These are phyloP conservation scores for Podospora anserina DNA, from an alignment of 495 filamentous ascomycete species.

Conservation along the genomic window DNA sequence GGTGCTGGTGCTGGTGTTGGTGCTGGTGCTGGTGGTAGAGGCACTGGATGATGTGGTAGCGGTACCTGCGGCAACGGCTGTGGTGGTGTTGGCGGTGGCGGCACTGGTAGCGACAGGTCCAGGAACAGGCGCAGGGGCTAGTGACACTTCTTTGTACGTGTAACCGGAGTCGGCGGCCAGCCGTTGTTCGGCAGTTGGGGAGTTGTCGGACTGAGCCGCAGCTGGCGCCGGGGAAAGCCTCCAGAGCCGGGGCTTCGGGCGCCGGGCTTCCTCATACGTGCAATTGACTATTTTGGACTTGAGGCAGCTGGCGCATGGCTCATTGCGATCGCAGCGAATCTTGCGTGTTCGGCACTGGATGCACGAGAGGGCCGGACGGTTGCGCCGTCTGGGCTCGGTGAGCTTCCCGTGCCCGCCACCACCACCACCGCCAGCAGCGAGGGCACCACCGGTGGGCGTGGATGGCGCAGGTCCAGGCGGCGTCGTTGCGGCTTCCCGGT, in stretches of 20 bases:
- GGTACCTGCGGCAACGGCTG: not conserved
- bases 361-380: conserved; percentile 48
- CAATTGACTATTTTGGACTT: conserved; percentile 45
- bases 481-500: conserved; percentile 13
- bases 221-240: conserved; percentile 26
- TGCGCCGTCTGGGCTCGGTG: conserved; percentile 35
- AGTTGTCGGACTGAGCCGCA: conserved; percentile 19
- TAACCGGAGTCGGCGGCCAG: conserved; percentile 10
- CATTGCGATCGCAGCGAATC: conserved; percentile 53
- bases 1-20: not conserved
- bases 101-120: not conserved
- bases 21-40: not conserved
- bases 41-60: not conserved
- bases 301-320: conserved; percentile 52
- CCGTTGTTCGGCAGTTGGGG: conserved; percentile 19
- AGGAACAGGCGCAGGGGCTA: conserved; percentile 8
- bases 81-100: conserved; percentile 2
- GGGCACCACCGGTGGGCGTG: conserved; percentile 11
- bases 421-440: not conserved
- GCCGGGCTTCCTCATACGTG: conserved; percentile 40
- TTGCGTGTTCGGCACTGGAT: conserved; percentile 54
- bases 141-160: conserved; percentile 13
- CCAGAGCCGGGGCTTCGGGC: conserved; percentile 34
- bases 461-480: conserved; percentile 13
- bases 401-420: conserved; percentile 2